Base-by-base conservation (phyloP, 2,329 filamentous ascomycete genomes). In the Cryphonectria nitschkei region DNA sequence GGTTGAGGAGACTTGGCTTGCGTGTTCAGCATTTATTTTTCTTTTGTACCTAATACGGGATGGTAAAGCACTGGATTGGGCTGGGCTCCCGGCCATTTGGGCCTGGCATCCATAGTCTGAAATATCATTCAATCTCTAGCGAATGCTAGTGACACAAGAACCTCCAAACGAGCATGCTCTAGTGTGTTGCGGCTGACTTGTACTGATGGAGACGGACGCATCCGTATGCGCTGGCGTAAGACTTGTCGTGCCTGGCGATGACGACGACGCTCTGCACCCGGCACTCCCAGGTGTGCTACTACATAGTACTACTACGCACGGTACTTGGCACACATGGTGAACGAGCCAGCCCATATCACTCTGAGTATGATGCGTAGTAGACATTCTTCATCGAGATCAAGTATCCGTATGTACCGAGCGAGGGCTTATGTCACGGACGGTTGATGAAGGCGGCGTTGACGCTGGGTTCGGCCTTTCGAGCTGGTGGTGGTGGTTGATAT, bases 21-120 rank as follows among this genome's bases (percentile, higher is more conserved):
- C n/a, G 34, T 61, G n/a, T 46, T 29, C 22, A 16, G 41, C 39
- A n/a, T 46, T 70, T 39, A 39, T 39, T 39, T 39, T 66, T 34
- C 41, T n/a, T 68, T 63, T 72, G 70, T 70, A 65, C 52, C 26
- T 56, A 69, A 58, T 43, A 60, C 56, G 50, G 43, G 41, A 63
- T 32, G 60, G 52, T 54, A 61, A 6, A 65, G 50, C 58, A 34
- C 56, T 58, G 34, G n/a, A 50, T 41, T 43, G 13, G 65, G 14
- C 9, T n/a, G 54, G 65, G 13, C 19, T 60, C 22, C 13, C 13
- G 32, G n/a, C 13, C 14, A 9, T 19, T 14, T 50, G 19, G 22
- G 5, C 64, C 19, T 37, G 46, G 32, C 16, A 7, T 11, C 13
- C 58, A 34, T 52, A 63, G 50, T 56, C 46, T n/a, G 6, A 37